Conservation (phyloP, 768 basidiomycete species). For the Arthromyces matolae region DNA sequence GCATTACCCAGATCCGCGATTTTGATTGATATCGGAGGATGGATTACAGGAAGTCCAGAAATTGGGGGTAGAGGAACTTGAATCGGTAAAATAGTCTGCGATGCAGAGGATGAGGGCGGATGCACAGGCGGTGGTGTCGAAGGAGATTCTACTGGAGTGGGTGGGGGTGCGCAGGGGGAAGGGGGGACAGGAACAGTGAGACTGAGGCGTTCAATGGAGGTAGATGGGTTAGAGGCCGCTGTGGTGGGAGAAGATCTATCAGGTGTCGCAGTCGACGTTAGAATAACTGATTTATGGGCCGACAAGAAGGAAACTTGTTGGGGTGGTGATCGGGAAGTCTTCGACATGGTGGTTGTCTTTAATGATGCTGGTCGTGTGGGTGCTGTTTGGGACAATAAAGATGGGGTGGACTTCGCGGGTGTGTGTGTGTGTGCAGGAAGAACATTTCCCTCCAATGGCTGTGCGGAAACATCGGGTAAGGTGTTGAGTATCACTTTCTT, state of each 20-base stretch:
- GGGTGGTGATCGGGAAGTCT: constrained; percentile 33
- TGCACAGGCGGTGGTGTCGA: constrained; percentile 18
- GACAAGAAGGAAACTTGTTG: constrained; percentile 39
- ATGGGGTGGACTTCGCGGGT: constrained; percentile 35
- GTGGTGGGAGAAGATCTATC: constrained; percentile 12
- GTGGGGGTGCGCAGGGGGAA: constrained; percentile 30
- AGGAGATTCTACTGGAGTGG: constrained; percentile 34
- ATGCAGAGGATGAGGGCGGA: constrained; percentile 12
- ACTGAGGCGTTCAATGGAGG: constrained; percentile 15
- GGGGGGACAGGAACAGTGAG: constrained; percentile 10
- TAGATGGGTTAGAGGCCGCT: constrained; percentile 7
- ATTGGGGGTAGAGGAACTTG: constrained; percentile 22
- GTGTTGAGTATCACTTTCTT: constrained; percentile 23
- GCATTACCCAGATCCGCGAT: constrained; percentile 95
- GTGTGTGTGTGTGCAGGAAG: constrained; percentile 9
- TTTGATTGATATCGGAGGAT: constrained; percentile 72
- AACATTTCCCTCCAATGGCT: constrained; percentile 12
- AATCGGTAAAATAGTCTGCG: constrained; percentile 13
- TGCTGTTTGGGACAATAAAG: constrained; percentile 64
- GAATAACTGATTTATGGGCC: constrained; percentile 35
- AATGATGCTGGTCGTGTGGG: constrained; percentile 34
- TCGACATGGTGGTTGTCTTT: constrained; percentile 22
- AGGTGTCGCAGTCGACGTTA: constrained; percentile 26
- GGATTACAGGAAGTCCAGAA: constrained; percentile 10
- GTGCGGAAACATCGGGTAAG: constrained; percentile 15